Evolutionary conservation across 176 grass and related monocot species (phyloP), one percentile per base, ranked within the genome.

Genomic region (Aegilops bicornis): DNA sequence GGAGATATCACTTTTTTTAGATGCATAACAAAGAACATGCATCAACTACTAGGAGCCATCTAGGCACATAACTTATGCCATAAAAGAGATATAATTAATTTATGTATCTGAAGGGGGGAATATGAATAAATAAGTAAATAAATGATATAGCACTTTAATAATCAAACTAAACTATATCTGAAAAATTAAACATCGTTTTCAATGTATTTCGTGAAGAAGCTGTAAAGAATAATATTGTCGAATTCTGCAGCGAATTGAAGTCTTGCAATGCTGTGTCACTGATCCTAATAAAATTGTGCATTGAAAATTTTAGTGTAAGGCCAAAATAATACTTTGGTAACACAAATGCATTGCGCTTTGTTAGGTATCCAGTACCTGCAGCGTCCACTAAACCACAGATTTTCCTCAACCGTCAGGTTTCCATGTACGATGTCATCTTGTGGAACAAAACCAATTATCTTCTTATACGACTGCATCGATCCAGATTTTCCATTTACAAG

Each of bases 371-470:
- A 91, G 84, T 94, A 97, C 94, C 94, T 93, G 89, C 92, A 97
- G 29, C 87, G 82, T 22, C 88, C 88, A 93, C 87, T 97, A 82
- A 94, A 97, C 94, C 94, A 97, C 40, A 97, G 64, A 63, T 94
- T 97, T 87, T 97, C 94, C 75, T 97, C 91, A 8, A 97, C 94
- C 6, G 94, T 94, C 82, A 97, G 79, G 83, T 94, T 93, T 64
- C 94, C 92, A 86, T 97, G 94, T 61, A 97, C 91, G 19, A 97
- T 90, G 82, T 97, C 94, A 87, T 97, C 94, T 90, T 97, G 94
- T 86, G 94, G 94, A 47, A 95, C 93, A 50, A 92, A 92, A 56
- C 93, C 93, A 60, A 89, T 92, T 42, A 95, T 95, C 79, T 95
- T 95, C 81, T 90, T 95, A 71, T 89, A 95, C 25, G 93, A 92